Evolutionary conservation across 441 rosid genomes (phyloP), one percentile per base, ranked within the genome.

Genomic region (Bruguiera hainesii): DNA sequence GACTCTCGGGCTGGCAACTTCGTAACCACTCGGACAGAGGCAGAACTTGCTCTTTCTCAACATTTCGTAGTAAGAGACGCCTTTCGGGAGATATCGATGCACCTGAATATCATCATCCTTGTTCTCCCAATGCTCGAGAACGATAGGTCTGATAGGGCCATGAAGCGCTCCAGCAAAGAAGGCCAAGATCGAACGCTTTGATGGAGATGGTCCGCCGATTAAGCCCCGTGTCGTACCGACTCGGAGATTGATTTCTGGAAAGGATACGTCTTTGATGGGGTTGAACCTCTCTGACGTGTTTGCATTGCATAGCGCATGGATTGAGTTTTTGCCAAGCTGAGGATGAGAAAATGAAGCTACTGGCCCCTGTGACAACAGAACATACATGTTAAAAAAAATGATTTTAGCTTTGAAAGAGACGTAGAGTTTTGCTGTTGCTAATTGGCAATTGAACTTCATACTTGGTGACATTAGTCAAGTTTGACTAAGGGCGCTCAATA

Each of bases 91-190:
- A 83, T 93, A 89, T 29, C 70, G 81, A 62, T 89, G 83, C 3
- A 93, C 88, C 66, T 73, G 74, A 11, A 93, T 64, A 53, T 93
- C 95, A 6, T 88, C 76, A 19, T 91, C 96, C 72, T 87, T 89
- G 80, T 75, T 71, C 70, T 93, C 93, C 98, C 98, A 91, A 46
- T 93, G 95, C 56, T 91, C 71, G 4, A 93, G 95, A 7, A 93
- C 82, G 46, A 93, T 60, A 0, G 97, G 93, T 49, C 98, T 83
- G 20, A 93, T 81, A 0, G 95, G 95, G 62, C 98, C 98, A n/a
- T 93, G 98, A 58, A 91, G 84, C 26, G 96, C 95, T 35, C 97
- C 97, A 0, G 98, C 97, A 5, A 91, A 93, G 87, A 93, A 93
- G 49, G 98, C 97, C 29, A 93, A 78, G 79, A 88, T 80, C 0